Base-by-base conservation (phyloP, 1,284 basidiomycete species). In the Fistulinella cinereoalba region DNA sequence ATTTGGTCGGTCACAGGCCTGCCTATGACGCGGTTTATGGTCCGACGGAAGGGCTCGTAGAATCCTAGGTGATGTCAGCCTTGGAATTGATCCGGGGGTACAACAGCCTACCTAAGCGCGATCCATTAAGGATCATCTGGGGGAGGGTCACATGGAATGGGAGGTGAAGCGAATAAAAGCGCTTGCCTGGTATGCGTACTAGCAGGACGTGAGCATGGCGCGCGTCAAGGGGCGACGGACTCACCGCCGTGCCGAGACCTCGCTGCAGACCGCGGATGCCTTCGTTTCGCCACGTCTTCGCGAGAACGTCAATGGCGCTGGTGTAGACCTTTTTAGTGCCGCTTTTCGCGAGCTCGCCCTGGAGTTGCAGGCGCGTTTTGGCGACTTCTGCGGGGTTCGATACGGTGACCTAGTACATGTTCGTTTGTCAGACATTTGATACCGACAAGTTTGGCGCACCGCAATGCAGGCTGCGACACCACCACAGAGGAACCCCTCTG, bases 341-440 rank as follows among this genome's bases (percentile, higher is more conserved):
- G 15, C 71, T 76, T 63, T 86, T 90, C 31, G 87, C 80, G 13
- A 97, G 80, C 69, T 98, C 94, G 19, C 94, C 95, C 66, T 97
- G 93, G 19, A 98, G 77, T 65, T 97, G 94, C 44, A 98, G 71
- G 49, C 95, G 85, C 28, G 94, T 97, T 70, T 97, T 97, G 48
- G 90, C 88, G 25, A 97, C 92, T 63, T 97, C 94, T 10, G 91
- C 88, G 44, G 87, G 86, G 57, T 91, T 91, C 6, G 88, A 89
- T 47, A 91, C 71, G 10, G 88, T 91, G 38, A 91, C 88, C 88
- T 90, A 55, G 19, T n/a, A 8, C 22, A 19, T 15, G 9, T 15
- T 28, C 24, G 36, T 44, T 44, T 54, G 47, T 13, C 15, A n/a
- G 3, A 23, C 1, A 24, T 16, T 1, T 7, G 7, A 11, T 13